Evolutionary conservation across 2,329 filamentous ascomycete species (phyloP).

Genomic region (Periconia macrospinosa): DNA sequence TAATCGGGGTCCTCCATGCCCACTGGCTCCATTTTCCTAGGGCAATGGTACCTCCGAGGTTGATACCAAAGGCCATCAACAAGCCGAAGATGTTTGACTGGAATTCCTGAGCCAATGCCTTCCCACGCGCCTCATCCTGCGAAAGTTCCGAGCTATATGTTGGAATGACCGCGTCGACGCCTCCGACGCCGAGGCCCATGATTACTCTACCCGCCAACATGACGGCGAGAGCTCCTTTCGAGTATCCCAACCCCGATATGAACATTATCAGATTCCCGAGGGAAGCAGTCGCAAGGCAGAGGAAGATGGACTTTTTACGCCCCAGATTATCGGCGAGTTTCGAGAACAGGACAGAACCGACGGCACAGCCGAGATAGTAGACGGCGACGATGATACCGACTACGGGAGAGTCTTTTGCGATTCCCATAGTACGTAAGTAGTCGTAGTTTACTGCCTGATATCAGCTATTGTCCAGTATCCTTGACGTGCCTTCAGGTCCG

Average conservation of each 20-base stretch:
- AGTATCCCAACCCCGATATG: constrained; percentile 54
- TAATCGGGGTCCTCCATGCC: constrained; percentile 65
- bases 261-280: constrained; percentile 65
- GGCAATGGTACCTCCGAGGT: constrained; percentile 55
- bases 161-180: constrained; percentile 63
- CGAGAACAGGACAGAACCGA: constrained; percentile 61
- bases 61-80: constrained; percentile 63
- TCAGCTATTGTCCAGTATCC: no score
- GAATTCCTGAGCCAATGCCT: constrained; percentile 64
- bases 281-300: constrained; percentile 56
- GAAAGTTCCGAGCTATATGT: constrained; percentile 62
- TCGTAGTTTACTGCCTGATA: constrained; percentile 44
- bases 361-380: constrained; percentile 64
- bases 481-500: no score
- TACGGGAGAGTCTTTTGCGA: constrained; percentile 52
- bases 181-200: constrained; percentile 62
- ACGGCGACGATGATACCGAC: constrained; percentile 64
- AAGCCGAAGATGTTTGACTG: constrained; percentile 67
- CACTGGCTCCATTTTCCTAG: constrained; percentile 61
- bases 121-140: constrained; percentile 59
- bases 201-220: constrained; percentile 56
- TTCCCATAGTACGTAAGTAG: constrained; percentile 62
- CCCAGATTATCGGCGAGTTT: constrained; percentile 57
- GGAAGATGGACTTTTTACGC: constrained; percentile 59
- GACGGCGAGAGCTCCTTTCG: constrained; percentile 47